Percentiles rank a stretch among this genome's conserved stretches.
phyloP scores from a whole-genome alignment of 2,329 filamentous ascomycete species.

The Penicillium crustosum region DNA sequence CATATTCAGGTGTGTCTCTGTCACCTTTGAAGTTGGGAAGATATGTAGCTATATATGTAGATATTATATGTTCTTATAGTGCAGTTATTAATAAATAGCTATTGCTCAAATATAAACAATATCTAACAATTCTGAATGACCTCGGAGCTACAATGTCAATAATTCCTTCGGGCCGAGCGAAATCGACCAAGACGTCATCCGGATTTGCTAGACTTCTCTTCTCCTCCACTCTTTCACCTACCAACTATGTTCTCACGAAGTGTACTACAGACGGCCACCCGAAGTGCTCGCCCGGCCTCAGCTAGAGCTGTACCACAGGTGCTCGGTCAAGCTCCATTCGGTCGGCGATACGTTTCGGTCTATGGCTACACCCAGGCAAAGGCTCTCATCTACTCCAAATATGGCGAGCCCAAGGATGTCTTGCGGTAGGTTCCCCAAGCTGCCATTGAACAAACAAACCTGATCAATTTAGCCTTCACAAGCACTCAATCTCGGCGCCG shows the following conservation, averaged over 20 bases:
- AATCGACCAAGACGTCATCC: constrained; percentile 20
- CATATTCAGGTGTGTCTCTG: not conserved
- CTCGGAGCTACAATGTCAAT: not conserved
- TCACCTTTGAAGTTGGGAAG: not conserved
- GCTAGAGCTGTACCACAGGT: constrained; percentile 11
- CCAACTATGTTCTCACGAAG: constrained; percentile 32
- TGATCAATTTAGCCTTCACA: constrained; percentile 40
- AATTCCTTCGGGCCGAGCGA: constrained; percentile 19
- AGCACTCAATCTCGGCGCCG: constrained; percentile 51
- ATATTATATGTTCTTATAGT: not conserved
- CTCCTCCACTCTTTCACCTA: not conserved
- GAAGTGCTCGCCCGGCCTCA: constrained; percentile 13
- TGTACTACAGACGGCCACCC: constrained; percentile 23
- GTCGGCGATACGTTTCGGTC: constrained; percentile 44
- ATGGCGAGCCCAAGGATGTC: constrained; percentile 52
- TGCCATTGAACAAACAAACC: not conserved
- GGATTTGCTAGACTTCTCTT: constrained; percentile 3
- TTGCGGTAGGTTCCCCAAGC: constrained; percentile 34
- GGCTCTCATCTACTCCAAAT: constrained; percentile 49
- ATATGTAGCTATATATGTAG: not conserved
- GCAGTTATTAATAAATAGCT: not conserved
- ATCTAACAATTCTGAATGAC: not conserved
- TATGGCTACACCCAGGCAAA: constrained; percentile 54
- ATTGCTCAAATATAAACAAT: not conserved
- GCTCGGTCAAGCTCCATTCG: constrained; percentile 17